These are phyloP conservation scores for Vinca minor DNA, from an alignment of 257 asterid genomes.

Conservation along the genomic window DNA sequence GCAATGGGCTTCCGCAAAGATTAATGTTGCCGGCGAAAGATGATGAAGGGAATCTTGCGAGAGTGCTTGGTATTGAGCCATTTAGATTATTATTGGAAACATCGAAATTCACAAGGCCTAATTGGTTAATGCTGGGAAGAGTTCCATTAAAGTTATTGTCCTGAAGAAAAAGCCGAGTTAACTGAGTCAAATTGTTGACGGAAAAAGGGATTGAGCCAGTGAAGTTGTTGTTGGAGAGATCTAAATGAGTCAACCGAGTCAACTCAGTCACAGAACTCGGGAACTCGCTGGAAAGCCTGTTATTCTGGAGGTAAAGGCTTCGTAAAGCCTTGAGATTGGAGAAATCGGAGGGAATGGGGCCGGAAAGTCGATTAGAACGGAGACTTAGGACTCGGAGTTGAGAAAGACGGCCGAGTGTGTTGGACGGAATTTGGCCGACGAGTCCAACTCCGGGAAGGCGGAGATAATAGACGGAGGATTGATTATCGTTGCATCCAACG, in stretches of 20 bases:
- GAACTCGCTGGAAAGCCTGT: conserved; percentile 56
- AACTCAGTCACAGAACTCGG: conserved; percentile 50
- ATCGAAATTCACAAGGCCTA: conserved; percentile 36
- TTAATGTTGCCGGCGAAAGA: conserved; percentile 62
- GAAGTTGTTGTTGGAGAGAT: conserved; percentile 65
- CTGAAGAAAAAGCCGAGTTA: conserved; percentile 61
- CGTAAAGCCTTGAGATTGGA: conserved; percentile 57
- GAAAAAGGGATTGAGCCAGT: conserved; percentile 74
- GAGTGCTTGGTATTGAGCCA: conserved; percentile 74
- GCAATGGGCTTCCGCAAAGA: conserved; percentile 75
- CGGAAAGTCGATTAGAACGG: conserved; percentile 68
- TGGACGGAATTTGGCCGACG: conserved; percentile 61
- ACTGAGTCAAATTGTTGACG: conserved; percentile 52
- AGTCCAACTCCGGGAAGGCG: conserved; percentile 89
- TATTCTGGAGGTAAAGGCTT: conserved; percentile 62
- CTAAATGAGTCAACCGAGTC: conserved; percentile 64
- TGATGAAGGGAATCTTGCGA: conserved; percentile 45
- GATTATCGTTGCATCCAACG: conserved; percentile 53
- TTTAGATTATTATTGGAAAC: conserved; percentile 65
- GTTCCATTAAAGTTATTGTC: conserved; percentile 57
- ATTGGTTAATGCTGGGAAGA: conserved; percentile 65
- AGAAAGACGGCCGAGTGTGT: conserved; percentile 48
- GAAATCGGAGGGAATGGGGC: conserved; percentile 63
- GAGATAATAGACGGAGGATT: conserved; percentile 47
- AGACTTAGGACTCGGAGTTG: conserved; percentile 87